Evolutionary conservation across 495 filamentous ascomycete species (phyloP).

Genomic region (Hyaloscypha variabilis): DNA sequence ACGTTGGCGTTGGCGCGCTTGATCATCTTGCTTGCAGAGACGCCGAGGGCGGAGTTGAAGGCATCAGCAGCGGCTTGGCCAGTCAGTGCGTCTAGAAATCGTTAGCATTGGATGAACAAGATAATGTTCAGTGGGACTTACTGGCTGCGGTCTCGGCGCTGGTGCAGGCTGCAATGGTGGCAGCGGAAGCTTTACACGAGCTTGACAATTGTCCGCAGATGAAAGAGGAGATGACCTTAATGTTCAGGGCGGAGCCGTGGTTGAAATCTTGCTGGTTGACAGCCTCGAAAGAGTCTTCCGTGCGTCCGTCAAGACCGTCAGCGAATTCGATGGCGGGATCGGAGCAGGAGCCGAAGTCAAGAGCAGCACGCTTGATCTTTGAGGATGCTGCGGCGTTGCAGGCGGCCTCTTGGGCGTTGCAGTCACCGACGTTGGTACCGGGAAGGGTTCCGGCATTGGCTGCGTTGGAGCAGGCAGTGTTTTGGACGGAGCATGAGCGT

Average conservation of each 20-base stretch:
- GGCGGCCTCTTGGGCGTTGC: constrained; percentile 47
- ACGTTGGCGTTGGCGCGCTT: constrained; percentile 42
- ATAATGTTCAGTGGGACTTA: not conserved
- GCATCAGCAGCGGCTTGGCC: constrained; percentile 61
- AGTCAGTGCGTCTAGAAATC: constrained; percentile 27
- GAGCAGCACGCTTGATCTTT: constrained; percentile 27
- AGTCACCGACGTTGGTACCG: constrained; percentile 42
- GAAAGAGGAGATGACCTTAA: constrained; percentile 55
- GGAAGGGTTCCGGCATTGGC: constrained; percentile 50
- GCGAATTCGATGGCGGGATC: constrained; percentile 59
- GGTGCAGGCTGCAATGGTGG: constrained; percentile 49
- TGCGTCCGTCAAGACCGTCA: constrained; percentile 52
- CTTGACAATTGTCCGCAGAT: constrained; percentile 56
- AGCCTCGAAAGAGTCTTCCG: constrained; percentile 52
- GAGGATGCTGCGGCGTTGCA: constrained; percentile 41
- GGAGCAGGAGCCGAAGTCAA: constrained; percentile 52
- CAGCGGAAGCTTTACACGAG: constrained; percentile 53
- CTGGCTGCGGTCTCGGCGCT: constrained; percentile 43
- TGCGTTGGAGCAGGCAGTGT: constrained; percentile 58
- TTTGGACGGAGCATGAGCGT: constrained; percentile 57
- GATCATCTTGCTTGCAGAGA: constrained; percentile 13
- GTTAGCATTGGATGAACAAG: constrained; percentile 22
- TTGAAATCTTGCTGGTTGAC: constrained; percentile 55
- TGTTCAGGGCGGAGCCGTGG: constrained; percentile 60
- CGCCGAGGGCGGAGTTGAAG: constrained; percentile 47